A percentile compares a stretch with the other conserved stretches of the same genome.
phyloP scores from a whole-genome alignment of 371 early-diverging fungal genomes.

The Saksenaea oblongispora region DNA sequence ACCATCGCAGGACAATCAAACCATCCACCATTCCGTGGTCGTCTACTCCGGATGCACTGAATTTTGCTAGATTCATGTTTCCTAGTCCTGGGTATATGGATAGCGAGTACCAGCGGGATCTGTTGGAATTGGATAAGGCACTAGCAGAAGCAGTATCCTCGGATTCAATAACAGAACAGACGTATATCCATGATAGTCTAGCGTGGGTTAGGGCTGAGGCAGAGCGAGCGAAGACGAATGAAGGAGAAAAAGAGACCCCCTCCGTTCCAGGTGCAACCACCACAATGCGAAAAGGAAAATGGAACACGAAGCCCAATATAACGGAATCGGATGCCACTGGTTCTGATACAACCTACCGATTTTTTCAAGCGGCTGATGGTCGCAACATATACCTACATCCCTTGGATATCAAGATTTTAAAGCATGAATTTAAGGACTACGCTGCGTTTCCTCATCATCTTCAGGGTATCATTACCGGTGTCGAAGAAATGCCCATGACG shows the following conservation, averaged over 20 bases:
- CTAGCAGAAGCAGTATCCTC: conserved; percentile 42
- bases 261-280: not conserved
- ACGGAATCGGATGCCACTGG: not conserved
- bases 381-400: conserved; percentile 84
- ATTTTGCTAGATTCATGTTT: conserved; percentile 55
- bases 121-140: conserved; percentile 36
- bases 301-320: too few species aligned
- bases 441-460: conserved; percentile 50
- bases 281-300: not conserved
- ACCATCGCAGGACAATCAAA: conserved; percentile 11
- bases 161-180: conserved; percentile 44
- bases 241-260: not conserved
- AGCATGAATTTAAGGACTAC: conserved; percentile 63
- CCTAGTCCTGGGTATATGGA: conserved; percentile 44
- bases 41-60: conserved; percentile 28
- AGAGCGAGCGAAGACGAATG: not conserved
- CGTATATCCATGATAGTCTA: conserved; percentile 32
- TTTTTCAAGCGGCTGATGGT: conserved; percentile 80
- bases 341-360: conserved; percentile 42
- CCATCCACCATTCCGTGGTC: conserved; percentile 19
- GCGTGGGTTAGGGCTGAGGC: conserved; percentile 12
- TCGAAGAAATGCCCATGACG: conserved; percentile 50
- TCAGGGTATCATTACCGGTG: conserved; percentile 46
- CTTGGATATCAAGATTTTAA: conserved; percentile 74
- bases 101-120: conserved; percentile 42